These are phyloP conservation scores for Diaporthe sp. DNA, from an alignment of 2,329 filamentous ascomycete species.

Conservation along the genomic window DNA sequence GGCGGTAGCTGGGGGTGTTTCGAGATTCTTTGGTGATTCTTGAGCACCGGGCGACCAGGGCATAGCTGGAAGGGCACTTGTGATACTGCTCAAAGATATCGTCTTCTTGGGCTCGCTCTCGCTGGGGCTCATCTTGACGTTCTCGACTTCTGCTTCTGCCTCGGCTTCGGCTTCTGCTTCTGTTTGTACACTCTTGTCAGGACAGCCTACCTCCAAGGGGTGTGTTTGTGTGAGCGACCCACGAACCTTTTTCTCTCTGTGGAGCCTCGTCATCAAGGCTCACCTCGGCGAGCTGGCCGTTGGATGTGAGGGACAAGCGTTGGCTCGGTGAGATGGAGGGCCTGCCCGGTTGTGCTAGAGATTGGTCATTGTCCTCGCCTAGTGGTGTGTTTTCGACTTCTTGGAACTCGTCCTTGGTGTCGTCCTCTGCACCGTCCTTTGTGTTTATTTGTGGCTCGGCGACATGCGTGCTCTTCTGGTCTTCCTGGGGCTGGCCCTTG, in stretches of 20 bases:
- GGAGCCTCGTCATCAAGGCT: constrained; percentile 73
- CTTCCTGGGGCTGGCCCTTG: constrained; percentile 42
- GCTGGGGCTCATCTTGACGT: constrained; percentile 49
- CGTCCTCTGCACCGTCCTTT: constrained; percentile 44
- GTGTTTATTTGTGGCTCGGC: constrained; percentile 42
- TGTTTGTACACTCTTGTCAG: constrained; percentile 2
- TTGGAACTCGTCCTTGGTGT: constrained; percentile 46
- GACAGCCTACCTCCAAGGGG: constrained; percentile 32
- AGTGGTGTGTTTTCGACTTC: constrained; percentile 41
- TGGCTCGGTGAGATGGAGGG: constrained; percentile 55
- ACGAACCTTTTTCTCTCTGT: constrained; percentile 44
- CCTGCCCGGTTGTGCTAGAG: constrained; percentile 43
- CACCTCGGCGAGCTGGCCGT: constrained; percentile 67
- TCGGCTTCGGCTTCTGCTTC: constrained; percentile 21
- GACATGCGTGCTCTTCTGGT: constrained; percentile 8
- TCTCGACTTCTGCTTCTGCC: constrained; percentile 42
- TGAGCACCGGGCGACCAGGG: constrained; percentile 75
- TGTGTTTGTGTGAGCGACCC: background rate
- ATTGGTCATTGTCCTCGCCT: constrained; percentile 37
- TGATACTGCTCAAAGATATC: constrained; percentile 77
- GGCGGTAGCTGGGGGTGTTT: constrained; percentile 45
- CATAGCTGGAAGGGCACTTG: constrained; percentile 78
- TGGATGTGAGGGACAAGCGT: constrained; percentile 60
- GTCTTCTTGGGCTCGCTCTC: constrained; percentile 66
- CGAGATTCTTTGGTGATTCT: constrained; percentile 59